These are phyloP conservation scores for Boletus albobrunnescens DNA, from an alignment of 1,284 basidiomycete genomes.

Conservation along the genomic window DNA sequence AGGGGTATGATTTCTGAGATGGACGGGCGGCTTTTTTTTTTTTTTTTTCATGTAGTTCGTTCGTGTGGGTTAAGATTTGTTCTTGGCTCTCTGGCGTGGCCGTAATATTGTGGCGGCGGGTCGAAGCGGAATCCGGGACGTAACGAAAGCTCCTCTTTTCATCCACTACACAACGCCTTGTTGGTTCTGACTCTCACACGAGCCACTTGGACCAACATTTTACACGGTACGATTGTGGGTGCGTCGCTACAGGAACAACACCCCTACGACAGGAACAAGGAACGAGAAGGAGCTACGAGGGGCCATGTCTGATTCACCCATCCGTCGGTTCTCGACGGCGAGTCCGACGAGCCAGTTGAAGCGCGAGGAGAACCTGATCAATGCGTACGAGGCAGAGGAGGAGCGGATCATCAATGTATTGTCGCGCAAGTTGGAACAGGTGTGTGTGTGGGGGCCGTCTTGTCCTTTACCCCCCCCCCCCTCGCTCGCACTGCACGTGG, in stretches of 20 bases:
- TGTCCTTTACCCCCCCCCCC: background rate
- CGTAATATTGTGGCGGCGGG: background rate
- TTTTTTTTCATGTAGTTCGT: no score
- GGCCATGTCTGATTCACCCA: slow-evolving; percentile 58
- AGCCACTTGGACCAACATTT: background rate
- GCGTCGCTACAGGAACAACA: background rate
- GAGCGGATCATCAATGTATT: slow-evolving; percentile 79
- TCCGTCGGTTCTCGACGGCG: slow-evolving; percentile 52
- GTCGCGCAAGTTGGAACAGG: slow-evolving; percentile 76
- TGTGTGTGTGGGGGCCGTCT: slow-evolving; percentile 36
- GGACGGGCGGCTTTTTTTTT: no score
- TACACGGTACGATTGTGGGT: background rate
- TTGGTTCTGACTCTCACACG: background rate
- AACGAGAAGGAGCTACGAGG: background rate
- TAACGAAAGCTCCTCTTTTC: background rate
- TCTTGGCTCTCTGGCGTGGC: no score
- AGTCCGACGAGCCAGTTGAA: slow-evolving; percentile 49
- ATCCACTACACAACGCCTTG: background rate
- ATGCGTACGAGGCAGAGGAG: slow-evolving; percentile 83
- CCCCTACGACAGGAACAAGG: background rate
- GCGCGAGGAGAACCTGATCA: slow-evolving; percentile 70
- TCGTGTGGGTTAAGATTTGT: no score
- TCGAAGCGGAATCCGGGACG: background rate
- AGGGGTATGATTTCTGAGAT: slow-evolving; percentile 45
- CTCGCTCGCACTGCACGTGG: background rate